Percentiles rank a stretch among this genome's conserved stretches.
These are phyloP conservation scores for Sporisorium scitamineum DNA, from an alignment of 1,284 basidiomycete genomes.

Conservation along the genomic window DNA sequence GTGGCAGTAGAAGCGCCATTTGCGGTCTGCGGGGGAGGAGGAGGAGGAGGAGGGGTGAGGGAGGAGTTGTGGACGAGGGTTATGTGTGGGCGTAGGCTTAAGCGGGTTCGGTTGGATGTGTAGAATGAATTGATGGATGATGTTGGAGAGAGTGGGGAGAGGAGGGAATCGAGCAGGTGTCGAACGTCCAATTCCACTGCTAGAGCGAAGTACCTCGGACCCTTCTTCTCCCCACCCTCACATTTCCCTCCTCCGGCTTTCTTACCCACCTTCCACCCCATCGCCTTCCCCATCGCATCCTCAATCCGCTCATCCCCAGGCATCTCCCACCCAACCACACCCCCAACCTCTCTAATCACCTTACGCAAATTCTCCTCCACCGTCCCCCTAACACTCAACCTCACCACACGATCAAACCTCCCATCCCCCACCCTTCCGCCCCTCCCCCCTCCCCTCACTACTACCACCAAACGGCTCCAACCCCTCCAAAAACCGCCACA, in stretches of 20 bases:
- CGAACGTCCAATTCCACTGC: constrained; percentile 50
- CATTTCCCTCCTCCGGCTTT: not conserved
- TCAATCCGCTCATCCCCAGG: constrained; percentile 18
- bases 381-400: constrained; percentile 75
- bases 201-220: constrained; percentile 57
- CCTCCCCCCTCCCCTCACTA: constrained; percentile 60
- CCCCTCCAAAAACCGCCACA: constrained; percentile 79
- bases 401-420: constrained; percentile 77
- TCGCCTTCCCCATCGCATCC: constrained; percentile 35
- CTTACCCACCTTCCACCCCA: constrained; percentile 28
- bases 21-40: not conserved
- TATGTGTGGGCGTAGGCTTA: constrained; percentile 80
- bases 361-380: constrained; percentile 38
- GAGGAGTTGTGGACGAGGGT: constrained; percentile 79
- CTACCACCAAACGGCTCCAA: constrained; percentile 76
- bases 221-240: not conserved
- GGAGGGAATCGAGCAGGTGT: constrained; percentile 15
- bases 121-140: constrained; percentile 22
- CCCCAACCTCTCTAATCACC: constrained; percentile 20
- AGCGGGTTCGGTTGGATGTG: constrained; percentile 70
- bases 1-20: constrained; percentile 28
- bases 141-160: not conserved
- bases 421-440: constrained; percentile 69
- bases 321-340: constrained; percentile 24
- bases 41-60: constrained; percentile 8